Conservation (phyloP, 352 stramenopile species). For the Aphanomyces astaci region DNA sequence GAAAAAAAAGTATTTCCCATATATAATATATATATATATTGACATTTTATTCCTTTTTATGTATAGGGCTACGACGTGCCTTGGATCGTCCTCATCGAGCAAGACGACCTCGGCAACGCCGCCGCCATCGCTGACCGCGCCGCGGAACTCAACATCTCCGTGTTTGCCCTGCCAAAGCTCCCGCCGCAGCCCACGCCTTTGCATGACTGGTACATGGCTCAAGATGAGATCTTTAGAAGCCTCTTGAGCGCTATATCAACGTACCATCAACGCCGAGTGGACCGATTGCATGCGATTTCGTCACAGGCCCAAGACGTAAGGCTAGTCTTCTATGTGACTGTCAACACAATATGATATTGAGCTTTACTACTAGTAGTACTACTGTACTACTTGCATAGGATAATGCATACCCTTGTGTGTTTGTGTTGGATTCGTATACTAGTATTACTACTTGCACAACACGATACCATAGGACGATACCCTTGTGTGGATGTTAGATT, state of each 20-base stretch:
- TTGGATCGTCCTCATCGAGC: slow-evolving; percentile 74
- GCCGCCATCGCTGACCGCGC: slow-evolving; percentile 48
- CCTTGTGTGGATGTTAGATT: too few species aligned
- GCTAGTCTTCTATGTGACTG: too few species aligned
- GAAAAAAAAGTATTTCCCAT: too few species aligned
- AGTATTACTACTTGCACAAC: too few species aligned
- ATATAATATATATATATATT: neutral
- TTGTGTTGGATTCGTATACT: too few species aligned
- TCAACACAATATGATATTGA: too few species aligned
- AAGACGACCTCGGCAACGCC: slow-evolving; percentile 60
- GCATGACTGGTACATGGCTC: slow-evolving; percentile 50
- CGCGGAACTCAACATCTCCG: slow-evolving; percentile 59
- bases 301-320: slow-evolving; percentile 47
- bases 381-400: too few species aligned
- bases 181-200: slow-evolving; percentile 69
- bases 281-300: slow-evolving; percentile 48
- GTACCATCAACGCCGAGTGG: slow-evolving; percentile 50
- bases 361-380: too few species aligned
- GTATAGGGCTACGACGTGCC: slow-evolving; percentile 86
- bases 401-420: too few species aligned
- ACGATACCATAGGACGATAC: too few species aligned
- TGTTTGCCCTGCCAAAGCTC: slow-evolving; percentile 65
- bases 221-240: slow-evolving; percentile 42
- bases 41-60: too few species aligned
- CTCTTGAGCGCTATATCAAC: slow-evolving; percentile 41